Conservation (phyloP, 345 rosid genomes). For the Heritiera fomes region DNA sequence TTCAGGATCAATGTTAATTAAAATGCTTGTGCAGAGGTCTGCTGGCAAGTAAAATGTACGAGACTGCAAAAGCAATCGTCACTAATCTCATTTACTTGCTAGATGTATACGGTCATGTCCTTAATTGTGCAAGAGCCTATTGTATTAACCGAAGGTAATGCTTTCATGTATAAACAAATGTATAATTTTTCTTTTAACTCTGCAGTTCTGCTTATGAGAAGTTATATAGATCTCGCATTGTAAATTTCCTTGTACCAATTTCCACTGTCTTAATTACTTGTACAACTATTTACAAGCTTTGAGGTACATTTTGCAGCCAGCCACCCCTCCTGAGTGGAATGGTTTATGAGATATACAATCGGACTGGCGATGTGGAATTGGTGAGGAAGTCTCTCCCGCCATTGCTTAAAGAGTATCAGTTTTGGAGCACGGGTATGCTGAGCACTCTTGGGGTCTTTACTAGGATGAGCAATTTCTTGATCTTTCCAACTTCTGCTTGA, state of each 20-base stretch:
- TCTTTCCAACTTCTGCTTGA: not conserved
- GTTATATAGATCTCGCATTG: no score
- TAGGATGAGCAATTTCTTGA: not conserved
- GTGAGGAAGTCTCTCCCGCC: constrained; percentile 57
- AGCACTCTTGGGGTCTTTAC: not conserved
- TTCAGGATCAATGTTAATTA: not conserved
- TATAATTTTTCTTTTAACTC: no score
- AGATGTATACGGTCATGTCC: constrained; percentile 66
- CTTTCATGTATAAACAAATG: no score
- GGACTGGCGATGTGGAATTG: constrained; percentile 60
- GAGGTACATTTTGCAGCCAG: constrained; percentile 44
- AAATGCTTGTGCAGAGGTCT: constrained; percentile 66
- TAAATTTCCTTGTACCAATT: no score
- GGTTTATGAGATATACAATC: constrained; percentile 60
- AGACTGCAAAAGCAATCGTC: constrained; percentile 70
- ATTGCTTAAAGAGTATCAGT: constrained; percentile 62
- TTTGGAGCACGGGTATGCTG: constrained; percentile 71
- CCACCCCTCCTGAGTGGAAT: constrained; percentile 91
- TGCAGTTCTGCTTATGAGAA: no score
- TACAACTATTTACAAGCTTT: no score
- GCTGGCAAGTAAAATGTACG: constrained; percentile 75
- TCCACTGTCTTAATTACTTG: no score
- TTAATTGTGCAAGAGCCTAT: constrained; percentile 73
- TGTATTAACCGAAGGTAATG: constrained; percentile 82
- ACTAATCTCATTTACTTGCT: constrained; percentile 64